Base-by-base conservation (phyloP, 1,139 yeast species). In the Yamadazyma diddensiae region DNA sequence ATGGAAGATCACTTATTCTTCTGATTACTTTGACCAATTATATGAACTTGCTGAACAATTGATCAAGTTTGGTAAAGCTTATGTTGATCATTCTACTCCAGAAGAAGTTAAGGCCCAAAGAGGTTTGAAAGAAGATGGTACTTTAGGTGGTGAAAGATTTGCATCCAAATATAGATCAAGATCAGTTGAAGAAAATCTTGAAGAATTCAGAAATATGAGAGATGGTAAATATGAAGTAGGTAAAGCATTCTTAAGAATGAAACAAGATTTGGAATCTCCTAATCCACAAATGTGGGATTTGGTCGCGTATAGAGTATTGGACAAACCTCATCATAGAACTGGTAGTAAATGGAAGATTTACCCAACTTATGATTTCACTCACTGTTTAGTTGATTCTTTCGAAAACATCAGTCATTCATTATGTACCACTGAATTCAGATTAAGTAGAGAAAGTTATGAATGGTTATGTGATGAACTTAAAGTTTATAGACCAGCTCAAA, bases 231-330 rank as follows among this genome's bases (percentile, higher is more conserved):
- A 84, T 62, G 72, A 75, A 46, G 88, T 88, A 26, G 97, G 97
- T 44, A 87, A 86, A 56, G 97, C 95, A 20, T 87, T 90, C 4
- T 71, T 94, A 54, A 81, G 99, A 65, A 92, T 94, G 98, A 92
- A 92, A 59, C 97, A 87, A 70, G 95, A 92, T 56, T 67, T 92
- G 43, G 58, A 62, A n/a, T 84, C 94, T 23, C 95, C 96, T 45
- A 85, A 87, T 46, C 98, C 98, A 14, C 98, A 92, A 65, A 94
- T 94, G 98, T 94, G 99, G 98, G 99, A 94, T 62, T 75, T 92
- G 47, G 94, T 92, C 39, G 98, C 98, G n/a, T 94, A 94, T 65
- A 79, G 99, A 59, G 96, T 94, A 6, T 70, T 94, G 49, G 73
- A 90, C 49, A 90, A 95, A 15, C 77, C 87, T 18, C 98, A 94